phyloP scores from a whole-genome alignment of 257 asterid genomes.

The Eustoma russellianum region DNA sequence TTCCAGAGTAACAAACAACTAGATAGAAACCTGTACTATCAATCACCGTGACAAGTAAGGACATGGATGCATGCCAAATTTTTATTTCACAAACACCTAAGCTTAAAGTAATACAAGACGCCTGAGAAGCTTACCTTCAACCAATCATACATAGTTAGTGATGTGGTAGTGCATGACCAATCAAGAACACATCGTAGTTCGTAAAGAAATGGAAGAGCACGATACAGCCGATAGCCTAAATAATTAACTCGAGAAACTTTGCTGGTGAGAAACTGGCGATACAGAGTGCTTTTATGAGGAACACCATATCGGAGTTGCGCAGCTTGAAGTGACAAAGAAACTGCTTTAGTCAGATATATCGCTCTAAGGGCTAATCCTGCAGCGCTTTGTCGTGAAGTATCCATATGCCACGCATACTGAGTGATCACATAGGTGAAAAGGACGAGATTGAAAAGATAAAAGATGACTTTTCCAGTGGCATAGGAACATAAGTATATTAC shows the following conservation, averaged over 20 bases:
- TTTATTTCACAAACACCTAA: not conserved
- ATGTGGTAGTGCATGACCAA: conserved; percentile 95
- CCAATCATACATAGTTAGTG: conserved; percentile 99
- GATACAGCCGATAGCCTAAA: conserved; percentile 87
- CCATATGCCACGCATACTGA: conserved; percentile 82
- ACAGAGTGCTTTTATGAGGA: conserved; percentile 88
- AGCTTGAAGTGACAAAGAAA: conserved; percentile 90
- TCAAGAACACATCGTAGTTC: conserved; percentile 97
- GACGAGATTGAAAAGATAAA: conserved; percentile 70
- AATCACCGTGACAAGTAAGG: not conserved
- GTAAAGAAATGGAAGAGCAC: conserved; percentile 91
- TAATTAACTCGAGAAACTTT: conserved; percentile 76
- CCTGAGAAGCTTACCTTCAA: conserved; percentile 62
- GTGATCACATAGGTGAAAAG: conserved; percentile 79
- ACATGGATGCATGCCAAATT: not conserved
- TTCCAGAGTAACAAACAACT: not conserved
- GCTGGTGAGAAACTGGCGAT: conserved; percentile 97
- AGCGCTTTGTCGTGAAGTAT: conserved; percentile 55
- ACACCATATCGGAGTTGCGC: conserved; percentile 88
- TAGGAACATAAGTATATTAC: conserved; percentile 89
- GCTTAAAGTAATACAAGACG: not conserved
- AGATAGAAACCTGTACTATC: not conserved
- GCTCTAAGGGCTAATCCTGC: conserved; percentile 93
- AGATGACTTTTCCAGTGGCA: conserved; percentile 84
- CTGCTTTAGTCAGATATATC: conserved; percentile 77